Base-by-base conservation (phyloP, 208 protist species). In the Paratrypanosoma confusum region DNA sequence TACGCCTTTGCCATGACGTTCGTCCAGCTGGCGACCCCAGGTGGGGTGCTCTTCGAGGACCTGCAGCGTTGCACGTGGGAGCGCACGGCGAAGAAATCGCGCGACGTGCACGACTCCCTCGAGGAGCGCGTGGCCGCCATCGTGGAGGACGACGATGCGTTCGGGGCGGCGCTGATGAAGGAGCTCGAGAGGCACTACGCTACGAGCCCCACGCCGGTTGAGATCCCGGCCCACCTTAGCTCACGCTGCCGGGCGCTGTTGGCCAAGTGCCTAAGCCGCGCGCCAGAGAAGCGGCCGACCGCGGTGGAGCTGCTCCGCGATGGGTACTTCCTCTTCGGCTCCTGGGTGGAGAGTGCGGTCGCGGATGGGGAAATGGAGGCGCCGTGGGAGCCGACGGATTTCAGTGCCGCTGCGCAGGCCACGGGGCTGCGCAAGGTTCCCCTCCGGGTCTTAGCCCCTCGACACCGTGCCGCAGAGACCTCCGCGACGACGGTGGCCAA, bases 1-100 rank as follows among this genome's bases (percentile, higher is more conserved):
- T 88, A 78, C 48, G 65, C 74, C 18, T 88, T 82, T 56, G 79
- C 79, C 2, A 88, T 88, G 73, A 83, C 71, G 13, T 88, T 88
- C 48, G 57, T 88, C 39, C 74, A 88, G 59, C 63, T 88, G 7
- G 57, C 72, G 22, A 73, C 67, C 10, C 63, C 71, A 1, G 40
- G 54, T 8, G 79, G 59, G 5, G 42, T 11, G 20, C 36, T 87
- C 21, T 71, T 82, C 56, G 35, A 28, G 16, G 73, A 83, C 17
- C 69, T 65, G 32, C 21, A 49, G 8, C n/a, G n/a, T n/a, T n/a
- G n/a, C n/a, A n/a, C n/a, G n/a, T n/a, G n/a, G n/a, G n/a, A n/a
- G n/a, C 71, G 73, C 11, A 40, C 32, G 14, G 79, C 60, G 4
- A 64, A 58, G 3, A 44, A 47, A 2, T 65, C 71, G 31, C 59